Conservation (phyloP, 2,329 filamentous ascomycete genomes). For the Atkinsonella texensis region DNA sequence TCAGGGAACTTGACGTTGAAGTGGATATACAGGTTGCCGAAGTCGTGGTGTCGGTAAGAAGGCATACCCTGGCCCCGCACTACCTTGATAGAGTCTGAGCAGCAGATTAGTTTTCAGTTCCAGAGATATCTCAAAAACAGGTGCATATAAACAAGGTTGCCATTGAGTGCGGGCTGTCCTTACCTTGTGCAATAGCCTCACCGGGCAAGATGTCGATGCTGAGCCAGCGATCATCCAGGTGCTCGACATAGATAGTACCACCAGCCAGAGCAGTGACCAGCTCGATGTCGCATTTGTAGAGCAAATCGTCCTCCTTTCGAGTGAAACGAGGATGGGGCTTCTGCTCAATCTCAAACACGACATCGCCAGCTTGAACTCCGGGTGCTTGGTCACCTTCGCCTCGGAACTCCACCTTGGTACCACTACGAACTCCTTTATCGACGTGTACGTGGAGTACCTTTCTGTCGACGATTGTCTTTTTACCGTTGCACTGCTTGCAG, state of each 20-base stretch:
- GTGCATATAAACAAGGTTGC: too few species aligned
- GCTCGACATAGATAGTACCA: conserved; percentile 83
- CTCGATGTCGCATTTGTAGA: conserved; percentile 92
- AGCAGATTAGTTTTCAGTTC: not conserved
- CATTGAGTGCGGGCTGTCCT: conserved; percentile 17
- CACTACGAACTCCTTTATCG: conserved; percentile 83
- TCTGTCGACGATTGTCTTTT: conserved; percentile 95
- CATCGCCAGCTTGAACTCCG: conserved; percentile 85
- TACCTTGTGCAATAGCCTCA: conserved; percentile 89
- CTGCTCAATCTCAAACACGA: conserved; percentile 97
- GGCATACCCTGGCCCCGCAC: conserved; percentile 97
- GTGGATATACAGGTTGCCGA: conserved; percentile 91
- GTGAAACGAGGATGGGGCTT: conserved; percentile 96
- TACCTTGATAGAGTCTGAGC: conserved; percentile 74
- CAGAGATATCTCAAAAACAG: too few species aligned
- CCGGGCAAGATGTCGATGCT: conserved; percentile 86
- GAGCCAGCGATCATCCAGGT: conserved; percentile 94
- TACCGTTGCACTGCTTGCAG: conserved; percentile 91
- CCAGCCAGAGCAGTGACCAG: conserved; percentile 89
- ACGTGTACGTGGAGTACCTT: conserved; percentile 98
- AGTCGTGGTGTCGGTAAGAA: conserved; percentile 86
- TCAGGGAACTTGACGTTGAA: conserved; percentile 97
- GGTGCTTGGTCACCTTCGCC: conserved; percentile 95
- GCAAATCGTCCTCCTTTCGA: conserved; percentile 88
- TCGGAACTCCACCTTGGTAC: conserved; percentile 93